Conservation (phyloP, 2,329 filamentous ascomycete species). For the Magnaporthiopsis incrustans region DNA sequence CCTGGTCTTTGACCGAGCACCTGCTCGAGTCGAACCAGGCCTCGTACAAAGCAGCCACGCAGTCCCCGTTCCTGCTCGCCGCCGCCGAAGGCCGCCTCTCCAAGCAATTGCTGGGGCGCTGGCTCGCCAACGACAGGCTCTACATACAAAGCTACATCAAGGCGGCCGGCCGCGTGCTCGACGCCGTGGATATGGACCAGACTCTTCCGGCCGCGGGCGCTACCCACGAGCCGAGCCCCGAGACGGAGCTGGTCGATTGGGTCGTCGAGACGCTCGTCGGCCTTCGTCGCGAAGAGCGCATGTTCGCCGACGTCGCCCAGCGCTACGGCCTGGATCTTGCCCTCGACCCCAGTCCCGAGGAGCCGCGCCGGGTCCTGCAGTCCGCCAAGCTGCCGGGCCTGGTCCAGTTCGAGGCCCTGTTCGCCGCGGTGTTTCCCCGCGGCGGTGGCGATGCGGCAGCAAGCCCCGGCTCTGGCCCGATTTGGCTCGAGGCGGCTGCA, state of each 20-base stretch:
- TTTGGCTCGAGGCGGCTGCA: conserved; percentile 57
- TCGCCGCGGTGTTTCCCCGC: conserved; percentile 40
- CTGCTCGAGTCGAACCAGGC: conserved; percentile 39
- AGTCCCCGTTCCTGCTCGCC: conserved; percentile 56
- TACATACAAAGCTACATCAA: conserved; percentile 64
- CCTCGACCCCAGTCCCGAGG: conserved; percentile 15
- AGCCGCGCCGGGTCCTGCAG: conserved; percentile 13
- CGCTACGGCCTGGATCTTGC: conserved; percentile 50
- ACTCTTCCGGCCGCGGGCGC: conserved; percentile 10
- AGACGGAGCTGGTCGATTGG: conserved; percentile 52
- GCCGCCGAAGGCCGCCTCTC: conserved; percentile 56
- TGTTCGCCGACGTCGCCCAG: conserved; percentile 57
- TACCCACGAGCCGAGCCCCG: conserved; percentile 24
- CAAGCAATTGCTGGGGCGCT: conserved; percentile 48
- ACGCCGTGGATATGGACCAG: conserved; percentile 50
- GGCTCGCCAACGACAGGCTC: conserved; percentile 65
- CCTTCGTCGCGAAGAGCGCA: conserved; percentile 57
- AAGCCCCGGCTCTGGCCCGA: conserved; percentile 7
- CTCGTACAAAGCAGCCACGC: conserved; percentile 49
- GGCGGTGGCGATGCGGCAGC: neutral
- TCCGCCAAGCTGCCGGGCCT: conserved; percentile 31
- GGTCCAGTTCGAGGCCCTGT: conserved; percentile 35
- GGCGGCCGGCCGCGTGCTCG: conserved; percentile 57
- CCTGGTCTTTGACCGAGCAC: conserved; percentile 43
- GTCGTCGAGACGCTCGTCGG: conserved; percentile 58